Evolutionary conservation across 805 yeast species (phyloP).

Genomic region (Starmerella asiatica): DNA sequence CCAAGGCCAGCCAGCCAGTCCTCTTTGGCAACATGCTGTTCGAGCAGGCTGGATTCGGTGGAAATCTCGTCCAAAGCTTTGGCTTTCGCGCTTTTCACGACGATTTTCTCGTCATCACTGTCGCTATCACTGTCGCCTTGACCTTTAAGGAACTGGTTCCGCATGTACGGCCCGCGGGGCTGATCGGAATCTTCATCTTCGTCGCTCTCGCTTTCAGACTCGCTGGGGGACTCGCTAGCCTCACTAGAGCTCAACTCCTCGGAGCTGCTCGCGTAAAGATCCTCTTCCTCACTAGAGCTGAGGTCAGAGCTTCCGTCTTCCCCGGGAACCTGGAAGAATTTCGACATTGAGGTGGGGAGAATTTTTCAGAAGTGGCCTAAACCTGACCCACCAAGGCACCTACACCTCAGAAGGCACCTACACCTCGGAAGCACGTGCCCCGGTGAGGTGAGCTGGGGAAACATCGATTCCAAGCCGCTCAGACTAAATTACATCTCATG

Average conservation of each 20-base stretch:
- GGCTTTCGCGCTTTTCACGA: constrained; percentile 87
- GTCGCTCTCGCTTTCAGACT: constrained; percentile 31
- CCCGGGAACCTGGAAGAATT: constrained; percentile 57
- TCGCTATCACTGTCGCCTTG: constrained; percentile 35
- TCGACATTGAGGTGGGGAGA: constrained; percentile 53
- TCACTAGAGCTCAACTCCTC: constrained; percentile 2
- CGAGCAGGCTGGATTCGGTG: constrained; percentile 50
- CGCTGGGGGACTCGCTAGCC: constrained; percentile 22
- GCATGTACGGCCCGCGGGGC: constrained; percentile 25
- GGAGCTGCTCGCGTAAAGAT: constrained; percentile 32
- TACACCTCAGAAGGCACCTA: no score
- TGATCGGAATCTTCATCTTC: constrained; percentile 34
- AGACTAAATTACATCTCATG: no score
- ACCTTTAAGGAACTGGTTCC: constrained; percentile 28
- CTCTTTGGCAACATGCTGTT: constrained; percentile 44
- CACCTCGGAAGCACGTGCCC: no score
- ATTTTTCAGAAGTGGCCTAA: constrained; percentile 14
- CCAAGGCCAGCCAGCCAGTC: constrained; percentile 65
- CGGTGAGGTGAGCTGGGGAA: no score
- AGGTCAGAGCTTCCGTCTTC: constrained; percentile 40
- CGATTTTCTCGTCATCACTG: constrained; percentile 57
- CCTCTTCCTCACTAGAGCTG: constrained; percentile 50
- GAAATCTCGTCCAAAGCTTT: constrained; percentile 81
- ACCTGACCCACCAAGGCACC: no score
- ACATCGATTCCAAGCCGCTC: no score